Percentiles rank a stretch among this genome's conserved stretches.
Conservation (phyloP, 208 protist genomes). For the Phytomonas sp. region DNA sequence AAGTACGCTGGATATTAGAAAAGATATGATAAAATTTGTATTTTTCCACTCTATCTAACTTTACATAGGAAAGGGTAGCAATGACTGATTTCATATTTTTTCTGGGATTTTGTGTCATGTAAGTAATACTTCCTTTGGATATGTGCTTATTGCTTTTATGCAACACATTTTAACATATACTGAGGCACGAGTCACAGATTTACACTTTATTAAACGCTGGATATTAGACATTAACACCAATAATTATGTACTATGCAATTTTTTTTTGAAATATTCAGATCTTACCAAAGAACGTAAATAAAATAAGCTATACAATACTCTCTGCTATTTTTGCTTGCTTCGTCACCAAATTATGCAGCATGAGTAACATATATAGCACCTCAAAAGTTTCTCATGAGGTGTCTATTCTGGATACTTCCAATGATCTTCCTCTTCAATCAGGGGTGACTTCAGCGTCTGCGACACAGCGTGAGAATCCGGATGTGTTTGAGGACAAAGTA, state of each 20-base stretch:
- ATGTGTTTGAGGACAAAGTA: background rate
- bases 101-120: background rate
- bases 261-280: constrained; percentile 8
- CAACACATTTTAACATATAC: background rate
- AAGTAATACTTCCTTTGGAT: background rate
- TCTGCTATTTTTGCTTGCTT: constrained; percentile 1
- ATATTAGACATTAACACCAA: background rate
- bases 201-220: constrained; percentile 2
- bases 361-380: background rate
- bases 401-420: background rate
- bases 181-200: background rate
- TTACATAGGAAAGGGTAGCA: background rate
- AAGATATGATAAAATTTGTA: background rate
- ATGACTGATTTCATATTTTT: background rate
- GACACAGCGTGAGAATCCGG: background rate
- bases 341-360: constrained; percentile 2
- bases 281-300: background rate
- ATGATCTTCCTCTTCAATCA: background rate
- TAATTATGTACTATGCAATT: background rate
- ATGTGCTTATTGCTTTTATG: background rate
- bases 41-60: background rate
- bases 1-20: background rate
- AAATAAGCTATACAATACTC: background rate
- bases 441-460: background rate
- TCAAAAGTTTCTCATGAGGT: background rate